Evolutionary conservation across 1,284 basidiomycete species (phyloP).

Genomic region (Puccinia polysora): DNA sequence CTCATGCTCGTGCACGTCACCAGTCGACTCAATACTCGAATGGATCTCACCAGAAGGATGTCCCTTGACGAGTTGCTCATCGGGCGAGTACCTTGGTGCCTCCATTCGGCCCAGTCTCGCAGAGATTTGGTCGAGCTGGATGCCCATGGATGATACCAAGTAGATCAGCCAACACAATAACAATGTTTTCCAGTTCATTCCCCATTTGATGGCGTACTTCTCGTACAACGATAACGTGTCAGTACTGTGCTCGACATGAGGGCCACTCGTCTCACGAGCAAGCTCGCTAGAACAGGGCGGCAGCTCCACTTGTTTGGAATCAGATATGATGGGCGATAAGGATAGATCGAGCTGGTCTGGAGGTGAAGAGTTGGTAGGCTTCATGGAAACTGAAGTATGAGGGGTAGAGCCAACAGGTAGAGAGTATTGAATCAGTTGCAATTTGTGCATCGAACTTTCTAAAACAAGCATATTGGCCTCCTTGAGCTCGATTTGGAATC

Average conservation of each 20-base stretch:
- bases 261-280: background rate
- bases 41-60: too few species aligned
- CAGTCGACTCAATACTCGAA: too few species aligned
- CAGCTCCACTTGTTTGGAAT: background rate
- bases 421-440: slow-evolving; percentile 7
- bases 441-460: background rate
- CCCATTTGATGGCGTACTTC: slow-evolving; percentile 13
- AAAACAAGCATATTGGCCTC: slow-evolving; percentile 5
- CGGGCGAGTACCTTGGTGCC: too few species aligned
- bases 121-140: slow-evolving; percentile 9
- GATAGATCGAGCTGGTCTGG: background rate
- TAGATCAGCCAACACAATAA: slow-evolving; percentile 35
- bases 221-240: background rate
- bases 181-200: slow-evolving; percentile 24
- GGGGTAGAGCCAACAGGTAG: background rate
- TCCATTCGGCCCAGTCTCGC: slow-evolving; percentile 8
- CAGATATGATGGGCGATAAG: background rate
- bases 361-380: background rate
- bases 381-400: background rate
- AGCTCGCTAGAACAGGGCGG: background rate
- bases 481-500: slow-evolving; percentile 1
- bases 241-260: background rate
- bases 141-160: slow-evolving; percentile 11
- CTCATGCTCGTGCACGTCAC: too few species aligned
- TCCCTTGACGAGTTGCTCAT: too few species aligned